Base-by-base conservation (phyloP, 805 yeast species). In the Spathaspora sp. region DNA sequence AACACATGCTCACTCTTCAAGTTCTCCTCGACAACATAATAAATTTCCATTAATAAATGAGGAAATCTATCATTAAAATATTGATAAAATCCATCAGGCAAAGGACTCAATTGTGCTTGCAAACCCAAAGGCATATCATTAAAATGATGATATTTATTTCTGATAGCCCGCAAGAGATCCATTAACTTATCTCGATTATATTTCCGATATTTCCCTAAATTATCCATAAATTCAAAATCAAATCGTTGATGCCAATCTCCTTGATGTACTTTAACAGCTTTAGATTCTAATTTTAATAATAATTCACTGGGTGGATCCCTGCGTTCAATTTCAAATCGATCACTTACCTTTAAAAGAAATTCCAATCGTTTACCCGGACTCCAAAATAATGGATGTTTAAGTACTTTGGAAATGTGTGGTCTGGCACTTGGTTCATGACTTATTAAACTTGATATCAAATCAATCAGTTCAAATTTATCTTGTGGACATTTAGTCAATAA, bases 361-460 rank as follows among this genome's bases (percentile, higher is more conserved):
- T 90, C 96, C 49, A 94, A 73, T 61, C 87, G 88, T 64, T 82
- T 86, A 44, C 82, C 81, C 12, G 70, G 69, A 3, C 78, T 55
- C 99, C 99, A 94, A 65, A 94, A 94, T 54, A 82, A 81, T 5
- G 99, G 99, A 71, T 94, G 98, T 55, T 75, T 79, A 66, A 93
- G 68, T 1, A 94, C 83, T 19, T 67, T 70, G 1, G 67, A 60
- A 5, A 96, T 90, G 52, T 81, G 81, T 1, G 97, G 97, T 54
- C 99, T 79, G 14, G 62, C 55, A 29, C 67, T 66, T 1, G 97
- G 96, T 60, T 89, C 80, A 28, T 69, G 71, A 4, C 76, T 62
- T 42, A 94, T 82, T 97, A 94, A 92, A 38, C 76, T 70, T 1
- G 77, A 58, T 12, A 94, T 84, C 59, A 94, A 71, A 68, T 90